Percentiles rank a stretch among this genome's conserved stretches.
Evolutionary conservation across 768 basidiomycete species (phyloP).

Genomic region (Coprinopsis cinerea): DNA sequence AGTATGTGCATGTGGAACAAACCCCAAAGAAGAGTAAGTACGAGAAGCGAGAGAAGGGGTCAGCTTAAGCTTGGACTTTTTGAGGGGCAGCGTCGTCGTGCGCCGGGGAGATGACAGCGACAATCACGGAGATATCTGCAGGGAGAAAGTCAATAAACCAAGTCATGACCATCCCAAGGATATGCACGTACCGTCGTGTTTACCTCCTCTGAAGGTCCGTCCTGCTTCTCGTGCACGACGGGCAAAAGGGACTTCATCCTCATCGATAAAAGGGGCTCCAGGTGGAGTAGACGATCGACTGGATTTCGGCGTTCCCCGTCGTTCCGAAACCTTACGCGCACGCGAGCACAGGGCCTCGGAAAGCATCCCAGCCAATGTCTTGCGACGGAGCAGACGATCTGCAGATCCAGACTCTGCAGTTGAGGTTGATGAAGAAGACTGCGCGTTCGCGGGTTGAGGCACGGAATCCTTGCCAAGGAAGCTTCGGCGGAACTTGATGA

Average conservation of each 20-base stretch:
- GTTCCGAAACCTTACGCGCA: conserved; percentile 64
- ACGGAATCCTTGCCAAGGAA: conserved; percentile 4
- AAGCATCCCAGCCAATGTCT: conserved; percentile 61
- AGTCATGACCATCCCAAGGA: background rate
- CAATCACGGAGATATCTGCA: conserved; percentile 34
- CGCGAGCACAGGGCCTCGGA: conserved; percentile 79
- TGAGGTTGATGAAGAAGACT: background rate
- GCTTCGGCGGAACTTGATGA: conserved; percentile 45
- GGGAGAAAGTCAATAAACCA: background rate
- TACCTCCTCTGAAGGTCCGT: conserved; percentile 69
- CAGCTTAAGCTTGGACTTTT: background rate
- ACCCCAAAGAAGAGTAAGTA: background rate
- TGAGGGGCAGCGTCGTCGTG: background rate
- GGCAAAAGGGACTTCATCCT: conserved; percentile 74
- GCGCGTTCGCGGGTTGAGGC: background rate
- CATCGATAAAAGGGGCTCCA: conserved; percentile 10
- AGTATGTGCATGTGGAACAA: no score
- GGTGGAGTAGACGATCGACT: conserved; percentile 9
- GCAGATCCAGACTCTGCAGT: conserved; percentile 2
- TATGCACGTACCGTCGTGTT: conserved; percentile 63
- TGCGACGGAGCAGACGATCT: conserved; percentile 32
- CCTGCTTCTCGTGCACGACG: conserved; percentile 73
- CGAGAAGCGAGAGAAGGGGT: background rate
- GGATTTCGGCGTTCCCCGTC: conserved; percentile 19
- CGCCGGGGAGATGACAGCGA: conserved; percentile 29